Evolutionary conservation across 78 protist genomes (phyloP).

Genomic region (Chrysochromulina tobinii): DNA sequence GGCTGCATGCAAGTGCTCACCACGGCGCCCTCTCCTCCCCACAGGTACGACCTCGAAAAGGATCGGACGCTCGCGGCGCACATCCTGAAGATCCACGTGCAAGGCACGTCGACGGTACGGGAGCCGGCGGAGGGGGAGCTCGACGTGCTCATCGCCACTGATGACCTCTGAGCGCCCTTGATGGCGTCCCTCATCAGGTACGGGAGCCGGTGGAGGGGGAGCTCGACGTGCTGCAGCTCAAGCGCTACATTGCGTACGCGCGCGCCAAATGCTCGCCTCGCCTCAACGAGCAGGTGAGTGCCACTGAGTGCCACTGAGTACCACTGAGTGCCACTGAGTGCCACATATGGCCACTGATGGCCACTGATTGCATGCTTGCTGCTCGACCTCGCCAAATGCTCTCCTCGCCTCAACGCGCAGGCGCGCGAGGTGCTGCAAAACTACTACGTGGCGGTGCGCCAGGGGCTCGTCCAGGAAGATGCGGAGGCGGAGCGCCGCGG

Average conservation of each 20-base stretch:
- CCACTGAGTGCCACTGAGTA: too few relatives aligned
- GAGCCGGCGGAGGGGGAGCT: not conserved
- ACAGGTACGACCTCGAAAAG: not conserved
- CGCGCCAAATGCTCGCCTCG: conserved; percentile 71
- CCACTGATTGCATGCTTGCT: not conserved
- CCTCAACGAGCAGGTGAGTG: too few relatives aligned
- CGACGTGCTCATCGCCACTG: not conserved
- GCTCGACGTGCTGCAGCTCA: not conserved
- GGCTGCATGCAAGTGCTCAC: too few relatives aligned
- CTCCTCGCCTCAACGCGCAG: conserved; percentile 55
- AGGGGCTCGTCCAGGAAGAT: not conserved
- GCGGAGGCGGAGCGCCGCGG: not conserved
- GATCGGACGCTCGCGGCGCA: conserved; percentile 41
- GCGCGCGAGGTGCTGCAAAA: conserved; percentile 69
- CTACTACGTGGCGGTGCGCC: conserved; percentile 56
- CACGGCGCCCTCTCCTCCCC: too few relatives aligned
- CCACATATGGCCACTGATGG: too few relatives aligned
- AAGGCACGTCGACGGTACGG: not conserved
- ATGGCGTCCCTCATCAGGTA: too few relatives aligned
- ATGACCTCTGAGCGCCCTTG: not conserved
- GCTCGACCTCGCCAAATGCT: not conserved
- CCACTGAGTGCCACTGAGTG: too few relatives aligned
- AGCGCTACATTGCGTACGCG: not conserved
- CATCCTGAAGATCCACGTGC: conserved; percentile 37
- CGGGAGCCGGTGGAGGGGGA: too few relatives aligned